Percentiles rank a stretch among this genome's conserved stretches.
These are phyloP conservation scores for Pezicula neosporulosa DNA, from an alignment of 2,329 filamentous ascomycete genomes.

Conservation along the genomic window DNA sequence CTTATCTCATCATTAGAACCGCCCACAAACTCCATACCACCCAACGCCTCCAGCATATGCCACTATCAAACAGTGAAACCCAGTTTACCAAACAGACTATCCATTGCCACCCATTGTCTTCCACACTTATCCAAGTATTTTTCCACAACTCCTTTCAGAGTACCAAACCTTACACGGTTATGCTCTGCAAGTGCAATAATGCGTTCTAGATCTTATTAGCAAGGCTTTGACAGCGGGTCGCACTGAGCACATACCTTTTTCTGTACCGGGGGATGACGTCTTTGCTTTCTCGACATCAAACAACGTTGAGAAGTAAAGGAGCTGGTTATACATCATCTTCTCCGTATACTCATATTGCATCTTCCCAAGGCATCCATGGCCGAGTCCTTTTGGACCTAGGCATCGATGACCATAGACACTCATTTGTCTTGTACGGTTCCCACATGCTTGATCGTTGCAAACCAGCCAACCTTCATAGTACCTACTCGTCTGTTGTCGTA, in stretches of 20 bases:
- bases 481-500: slow-evolving; percentile 71
- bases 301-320: slow-evolving; percentile 79
- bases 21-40: slow-evolving; percentile 9
- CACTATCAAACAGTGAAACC: slow-evolving; percentile 39
- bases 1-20: slow-evolving; percentile 13
- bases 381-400: slow-evolving; percentile 81
- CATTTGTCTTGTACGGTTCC: slow-evolving; percentile 84
- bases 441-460: slow-evolving; percentile 86
- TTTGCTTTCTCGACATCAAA: slow-evolving; percentile 89
- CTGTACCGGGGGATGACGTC: slow-evolving; percentile 42
- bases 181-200: slow-evolving; percentile 72
- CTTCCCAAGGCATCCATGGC: slow-evolving; percentile 76
- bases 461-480: slow-evolving; percentile 94
- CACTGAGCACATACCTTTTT: slow-evolving; percentile 31
- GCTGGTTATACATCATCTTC: slow-evolving; percentile 90
- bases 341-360: slow-evolving; percentile 89
- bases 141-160: slow-evolving; percentile 74
- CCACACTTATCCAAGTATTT: slow-evolving; percentile 87
- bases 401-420: slow-evolving; percentile 89
- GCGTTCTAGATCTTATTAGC: slow-evolving; percentile 31
- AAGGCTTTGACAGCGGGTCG: neutral
- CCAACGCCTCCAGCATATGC: slow-evolving; percentile 1
- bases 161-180: slow-evolving; percentile 76
- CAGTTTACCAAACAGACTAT: slow-evolving; percentile 72
- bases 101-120: slow-evolving; percentile 91